Base-by-base conservation (phyloP, 1,139 yeast species). In the Yamadazyma sp. region DNA sequence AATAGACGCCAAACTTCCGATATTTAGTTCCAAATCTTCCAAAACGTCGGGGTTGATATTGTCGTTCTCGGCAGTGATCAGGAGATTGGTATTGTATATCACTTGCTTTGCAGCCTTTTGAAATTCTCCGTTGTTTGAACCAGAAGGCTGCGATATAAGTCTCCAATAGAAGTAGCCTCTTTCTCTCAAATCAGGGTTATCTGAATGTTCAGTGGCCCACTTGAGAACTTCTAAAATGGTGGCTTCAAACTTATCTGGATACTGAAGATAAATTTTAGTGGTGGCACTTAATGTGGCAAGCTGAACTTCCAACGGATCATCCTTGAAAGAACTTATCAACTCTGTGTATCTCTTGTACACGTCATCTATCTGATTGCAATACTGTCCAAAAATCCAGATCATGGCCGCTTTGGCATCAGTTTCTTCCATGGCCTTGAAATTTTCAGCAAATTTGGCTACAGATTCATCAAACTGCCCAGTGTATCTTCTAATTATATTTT, bases 131-230 rank as follows among this genome's bases (percentile, higher is more conserved):
- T 51, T 36, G 5, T 34, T 40, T 3, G 48, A 53, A 34, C 51
- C 49, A 11, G 65, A 58, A 33, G 69, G 69, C 0, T 81, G 58
- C 0, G 94, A 79, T 7, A 91, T 64, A 22, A 89, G 59, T 40
- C 96, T 71, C 95, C 95, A 87, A 59, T 91, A 91, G 64, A 88
- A 81, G 55, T 70, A 85, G 0, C 94, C 96, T 34, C 96, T 65
- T 49, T 87, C 95, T 47, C 97, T 73, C 12, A 89, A 64, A 61
- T 91, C 98, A 0, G 97, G 96, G 51, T 69, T 73, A 47, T 83
- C 82, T 0, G 75, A 69, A 16, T 82, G 86, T 50, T 87, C 95
- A 0, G 95, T 86, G 4, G 91, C 87, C 64, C 74, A 65, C 55
- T 80, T 83, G 42, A 89, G 64, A 0, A 85, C 69, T 30, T 71